Base-by-base conservation (phyloP, 768 basidiomycete species). In the Tulasnella sp. region DNA sequence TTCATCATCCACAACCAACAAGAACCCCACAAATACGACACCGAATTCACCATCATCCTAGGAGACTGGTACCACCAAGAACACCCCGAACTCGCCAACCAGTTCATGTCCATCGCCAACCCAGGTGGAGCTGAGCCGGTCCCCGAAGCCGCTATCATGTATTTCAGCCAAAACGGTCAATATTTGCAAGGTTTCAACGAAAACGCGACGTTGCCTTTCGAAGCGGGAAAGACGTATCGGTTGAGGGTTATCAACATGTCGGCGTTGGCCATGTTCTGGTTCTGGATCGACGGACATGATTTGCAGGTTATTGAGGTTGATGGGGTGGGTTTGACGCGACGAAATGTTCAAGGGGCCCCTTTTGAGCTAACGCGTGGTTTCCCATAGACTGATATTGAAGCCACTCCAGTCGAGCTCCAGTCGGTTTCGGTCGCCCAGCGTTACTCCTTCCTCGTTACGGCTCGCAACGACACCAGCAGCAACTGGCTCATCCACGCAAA, bases 401-500 rank as follows among this genome's bases (percentile, higher is more conserved):
- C 91, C 78, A 91, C 84, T 52, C 87, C 90, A 0, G 90, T 90
- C 78, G 91, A 93, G 81, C 82, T 91, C 45, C 80, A 98, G 71
- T 87, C 89, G 58, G 76, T 98, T 76, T 86, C 93, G 17, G 94
- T 92, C 38, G 96, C 96, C 0, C 97, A 99, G 82, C 90, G 97
- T 25, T 97, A 97, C 83, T 96, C 96, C 0, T 85, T 99, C 52
- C 89, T 98, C 39, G 93, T 99, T 72, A 91, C 91, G 14, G 96
- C 97, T 12, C 89, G 91, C 69, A 96, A 96, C 83, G 93, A 95
- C 78, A 92, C 91, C 2, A 79, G 72, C 37, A 85, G 88, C 29
- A 97, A 99, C 85, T 99, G 91, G 90, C 89, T 88, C 71, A 89
- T 99, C 77, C 93, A 95, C 81, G 92, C 92, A 6, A 93, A 96